A percentile compares a stretch with the other conserved stretches of the same genome.
phyloP scores from a whole-genome alignment of 768 basidiomycete species.

The Tephrocybe sp. region DNA sequence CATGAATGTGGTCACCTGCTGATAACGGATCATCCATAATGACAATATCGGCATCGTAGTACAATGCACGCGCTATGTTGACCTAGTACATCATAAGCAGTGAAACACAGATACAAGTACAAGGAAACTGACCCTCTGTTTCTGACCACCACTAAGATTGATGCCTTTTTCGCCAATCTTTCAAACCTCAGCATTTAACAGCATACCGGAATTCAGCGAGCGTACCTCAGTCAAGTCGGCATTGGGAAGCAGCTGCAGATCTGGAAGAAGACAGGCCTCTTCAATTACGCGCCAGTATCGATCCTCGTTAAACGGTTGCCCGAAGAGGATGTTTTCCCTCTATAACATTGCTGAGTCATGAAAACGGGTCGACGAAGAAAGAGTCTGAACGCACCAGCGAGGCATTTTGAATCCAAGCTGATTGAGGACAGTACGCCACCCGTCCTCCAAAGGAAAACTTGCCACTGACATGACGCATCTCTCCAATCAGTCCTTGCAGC shows the following conservation, averaged over 20 bases:
- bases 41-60: conserved; percentile 61
- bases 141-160: conserved; percentile 67
- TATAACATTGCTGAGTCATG: conserved; percentile 19
- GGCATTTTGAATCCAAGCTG: conserved; percentile 77
- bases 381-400: conserved; percentile 41
- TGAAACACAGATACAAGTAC: too few species aligned
- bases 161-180: conserved; percentile 76
- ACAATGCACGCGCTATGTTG: conserved; percentile 71
- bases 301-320: conserved; percentile 60
- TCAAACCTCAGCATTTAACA: too few species aligned
- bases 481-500: conserved; percentile 65
- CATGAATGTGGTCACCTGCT: conserved; percentile 40
- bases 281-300: conserved; percentile 66
- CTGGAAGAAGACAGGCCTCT: conserved; percentile 57
- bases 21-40: conserved; percentile 67
- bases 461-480: conserved; percentile 60
- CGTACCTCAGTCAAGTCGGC: conserved; percentile 72
- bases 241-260: conserved; percentile 64
- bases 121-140: conserved; percentile 45
- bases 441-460: conserved; percentile 58
- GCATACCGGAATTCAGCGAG: not conserved
- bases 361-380: not conserved
- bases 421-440: conserved; percentile 72
- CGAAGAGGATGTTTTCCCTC: conserved; percentile 70
- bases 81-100: too few species aligned